Base-by-base conservation (phyloP, 148 eudicot species). In the Fagopyrum esculentum region DNA sequence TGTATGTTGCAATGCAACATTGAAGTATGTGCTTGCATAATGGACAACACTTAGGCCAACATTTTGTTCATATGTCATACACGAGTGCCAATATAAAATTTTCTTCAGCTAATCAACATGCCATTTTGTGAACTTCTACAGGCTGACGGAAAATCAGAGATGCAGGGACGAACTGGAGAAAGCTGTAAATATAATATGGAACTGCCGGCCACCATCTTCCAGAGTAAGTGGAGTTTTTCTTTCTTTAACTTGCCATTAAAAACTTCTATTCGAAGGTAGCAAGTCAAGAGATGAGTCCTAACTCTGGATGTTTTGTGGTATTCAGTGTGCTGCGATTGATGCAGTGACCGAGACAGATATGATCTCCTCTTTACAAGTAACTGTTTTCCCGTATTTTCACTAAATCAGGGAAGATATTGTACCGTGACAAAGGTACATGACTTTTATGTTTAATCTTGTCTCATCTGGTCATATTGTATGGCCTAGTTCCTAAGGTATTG, bases 181-280 rank as follows among this genome's bases (percentile, higher is more conserved):
- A 82, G 98, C 98, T 74, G 84, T 95, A 64, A 85, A 92, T 68
- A 87, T 95, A 45, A 95, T 95, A 83, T 95, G 97, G 98, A 88
- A 92, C 80, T 95, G 98, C 87, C 79, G 89, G 72, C 86, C 90
- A 77, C 98, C 98, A 64, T 95, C 98, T n/a, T 97, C 98, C 29
- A 84, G 98, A 82, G 98, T 95, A 74, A 87, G 89, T 81, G 11
- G 48, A 51, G 56, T 77, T 56, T 8, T 56, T 72, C 17, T 35
- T 35, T 35, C 17, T 63, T 68, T 76, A 74, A 74, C 6, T 78
- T 69, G 43, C 17, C 48, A 30, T 15, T 4, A 29, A 63, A 17
- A 63, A 35, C 69, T 63, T 11, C n/a, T 12, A 10, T 11, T 63
- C 7, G 35, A 35, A 30, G 45, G 45, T 63, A 35, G 4, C 7